These are phyloP conservation scores for Lichtheimia ornata DNA, from an alignment of 371 early-diverging fungal genomes.

Conservation along the genomic window DNA sequence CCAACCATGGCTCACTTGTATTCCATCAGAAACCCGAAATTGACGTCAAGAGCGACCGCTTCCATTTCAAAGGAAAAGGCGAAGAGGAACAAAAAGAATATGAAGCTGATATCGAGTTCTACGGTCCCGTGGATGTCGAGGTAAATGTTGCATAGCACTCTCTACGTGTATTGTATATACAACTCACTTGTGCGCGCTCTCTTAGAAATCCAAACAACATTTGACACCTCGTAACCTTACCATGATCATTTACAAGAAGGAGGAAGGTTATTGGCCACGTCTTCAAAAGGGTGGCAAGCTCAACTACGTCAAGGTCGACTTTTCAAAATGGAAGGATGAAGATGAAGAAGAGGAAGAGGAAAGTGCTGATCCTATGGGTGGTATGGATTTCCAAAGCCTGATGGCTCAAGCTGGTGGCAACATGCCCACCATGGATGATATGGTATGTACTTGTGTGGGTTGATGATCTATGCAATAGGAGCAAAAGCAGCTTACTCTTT, in stretches of 20 bases:
- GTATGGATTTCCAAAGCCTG: slow-evolving; percentile 43
- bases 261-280: slow-evolving; percentile 82
- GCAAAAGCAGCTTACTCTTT: no score
- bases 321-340: slow-evolving; percentile 89
- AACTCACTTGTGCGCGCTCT: background rate
- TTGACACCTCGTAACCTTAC: slow-evolving; percentile 68
- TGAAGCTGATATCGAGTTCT: slow-evolving; percentile 78
- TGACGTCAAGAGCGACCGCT: slow-evolving; percentile 53
- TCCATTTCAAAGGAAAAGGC: slow-evolving; percentile 68
- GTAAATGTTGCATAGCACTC: slow-evolving; percentile 32
- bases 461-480: no score
- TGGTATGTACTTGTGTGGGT: slow-evolving; percentile 10
- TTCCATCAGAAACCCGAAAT: slow-evolving; percentile 45
- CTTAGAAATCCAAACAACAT: slow-evolving; percentile 68
- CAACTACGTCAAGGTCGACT: slow-evolving; percentile 89
- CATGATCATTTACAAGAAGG: slow-evolving; percentile 71
- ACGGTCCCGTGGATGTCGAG: slow-evolving; percentile 70
- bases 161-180: no score
- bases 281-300: slow-evolving; percentile 73
- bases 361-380: slow-evolving; percentile 44
- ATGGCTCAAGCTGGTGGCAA: slow-evolving; percentile 43
- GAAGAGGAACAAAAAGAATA: slow-evolving; percentile 71
- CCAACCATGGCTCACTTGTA: background rate
- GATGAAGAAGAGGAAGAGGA: slow-evolving; percentile 80
- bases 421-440: slow-evolving; percentile 14